Base-by-base conservation (phyloP, 306 rosid species). In the Lathyrus oleraceus region DNA sequence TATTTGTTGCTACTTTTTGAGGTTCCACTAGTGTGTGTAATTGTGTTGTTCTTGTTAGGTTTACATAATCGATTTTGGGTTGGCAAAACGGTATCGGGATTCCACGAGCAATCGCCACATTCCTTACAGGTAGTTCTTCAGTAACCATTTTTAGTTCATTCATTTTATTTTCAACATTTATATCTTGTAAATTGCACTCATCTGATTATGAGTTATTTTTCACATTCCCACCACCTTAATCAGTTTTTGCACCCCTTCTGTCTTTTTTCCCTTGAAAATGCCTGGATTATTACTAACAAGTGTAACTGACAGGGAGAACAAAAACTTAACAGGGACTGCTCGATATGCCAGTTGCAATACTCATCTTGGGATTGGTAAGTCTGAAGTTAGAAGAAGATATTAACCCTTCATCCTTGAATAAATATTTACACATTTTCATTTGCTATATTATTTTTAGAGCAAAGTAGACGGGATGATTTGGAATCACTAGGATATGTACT, bases 341-440 rank as follows among this genome's bases (percentile, higher is more conserved):
- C 88, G 97, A 25, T 95, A 91, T 86, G 99, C 99, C 53, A 95
- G 99, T 81, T 91, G 97, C 85, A 95, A 95, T 82, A 91, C 99
- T 64, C 99, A 95, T 71, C 97, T 91, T 79, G 97, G 99, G 70
- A 91, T 95, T 42, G 99, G 99, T 91, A 89, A 81, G 92, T 74
- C 11, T 43, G 56, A 87, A 76, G 87, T 72, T 27, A 53, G 64
- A 65, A 70, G 51, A 71, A 75, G 44, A 65, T 66, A 68, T 65
- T 38, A 66, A 49, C 14, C 38, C 27, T 16, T 70, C 65, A 12
- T 4, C 47, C 58, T 51, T 23, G 16, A 52, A 67, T 74, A 45
- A 20, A 47, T 10, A 35, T 70, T 15, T 57, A 56, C 51, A 42
- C 23, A 17, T 38, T 35, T 65, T 70, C 61, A 49, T 70, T 76